Evolutionary conservation across 192 early-diverging fungal genomes (phyloP).

Genomic region (Linnemannia zychae): DNA sequence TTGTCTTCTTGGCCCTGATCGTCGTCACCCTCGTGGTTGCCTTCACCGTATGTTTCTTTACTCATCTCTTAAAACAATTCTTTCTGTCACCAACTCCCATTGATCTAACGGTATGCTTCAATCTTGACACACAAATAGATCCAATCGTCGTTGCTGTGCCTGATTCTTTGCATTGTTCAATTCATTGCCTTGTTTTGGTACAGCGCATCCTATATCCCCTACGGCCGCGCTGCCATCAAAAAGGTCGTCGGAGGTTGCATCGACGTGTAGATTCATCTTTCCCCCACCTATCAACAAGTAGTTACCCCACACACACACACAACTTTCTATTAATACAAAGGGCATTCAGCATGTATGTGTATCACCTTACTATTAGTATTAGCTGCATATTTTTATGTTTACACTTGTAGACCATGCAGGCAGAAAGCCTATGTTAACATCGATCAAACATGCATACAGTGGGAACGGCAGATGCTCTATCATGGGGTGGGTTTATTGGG

Average conservation of each 20-base stretch:
- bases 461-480: not conserved
- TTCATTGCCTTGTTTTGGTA: conserved; percentile 93
- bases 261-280: conserved; percentile 32
- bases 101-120: too few relatives aligned
- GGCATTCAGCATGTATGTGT: too few relatives aligned
- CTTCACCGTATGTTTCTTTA: conserved; percentile 69
- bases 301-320: too few relatives aligned
- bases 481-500: not conserved
- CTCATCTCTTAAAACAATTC: not conserved
- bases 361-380: too few relatives aligned
- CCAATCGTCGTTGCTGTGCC: conserved; percentile 72
- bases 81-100: conserved; percentile 3
- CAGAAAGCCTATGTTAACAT: too few relatives aligned
- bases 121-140: conserved; percentile 60
- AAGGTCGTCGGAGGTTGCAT: conserved; percentile 68
- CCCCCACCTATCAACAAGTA: not conserved
- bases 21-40: conserved; percentile 82
- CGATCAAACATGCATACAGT: too few relatives aligned
- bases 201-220: conserved; percentile 94
- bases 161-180: conserved; percentile 89
- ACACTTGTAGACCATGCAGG: too few relatives aligned
- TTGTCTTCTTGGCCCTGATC: conserved; percentile 78
- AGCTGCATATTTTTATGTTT: too few relatives aligned
- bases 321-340: too few relatives aligned
- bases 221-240: conserved; percentile 77